Evolutionary conservation across 2,329 filamentous ascomycete genomes (phyloP).

Genomic region (Cercospora sp.): DNA sequence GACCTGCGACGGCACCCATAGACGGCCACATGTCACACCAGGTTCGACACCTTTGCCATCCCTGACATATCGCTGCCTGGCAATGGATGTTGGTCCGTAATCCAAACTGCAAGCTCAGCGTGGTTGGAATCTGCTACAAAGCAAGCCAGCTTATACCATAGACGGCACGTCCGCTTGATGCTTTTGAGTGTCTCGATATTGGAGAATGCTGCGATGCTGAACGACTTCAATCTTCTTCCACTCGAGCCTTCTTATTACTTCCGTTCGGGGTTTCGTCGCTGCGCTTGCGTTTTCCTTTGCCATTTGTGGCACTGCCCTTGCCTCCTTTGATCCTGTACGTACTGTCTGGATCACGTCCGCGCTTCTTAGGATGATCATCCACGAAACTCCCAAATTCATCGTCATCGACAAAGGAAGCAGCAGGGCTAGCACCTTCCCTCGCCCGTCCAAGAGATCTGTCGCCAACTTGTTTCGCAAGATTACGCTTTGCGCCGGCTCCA

Average conservation of each 20-base stretch:
- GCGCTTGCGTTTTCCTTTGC: conserved; percentile 45
- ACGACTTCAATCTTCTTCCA: conserved; percentile 18
- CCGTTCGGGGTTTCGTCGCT: conserved; percentile 25
- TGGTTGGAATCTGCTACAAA: neutral
- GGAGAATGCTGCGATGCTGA: neutral
- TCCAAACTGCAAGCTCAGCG: neutral
- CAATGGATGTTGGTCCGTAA: neutral
- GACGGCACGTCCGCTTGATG: neutral
- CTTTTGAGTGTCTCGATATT: neutral
- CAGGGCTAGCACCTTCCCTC: conserved; percentile 39
- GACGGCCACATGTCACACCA: neutral
- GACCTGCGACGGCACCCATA: neutral
- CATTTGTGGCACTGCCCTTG: conserved; percentile 44
- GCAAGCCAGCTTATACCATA: neutral
- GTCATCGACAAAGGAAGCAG: conserved; percentile 37
- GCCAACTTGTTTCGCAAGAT: conserved; percentile 41
- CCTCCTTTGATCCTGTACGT: conserved; percentile 53
- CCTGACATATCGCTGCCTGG: neutral
- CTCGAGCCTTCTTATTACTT: conserved; percentile 30
- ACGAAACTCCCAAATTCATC: conserved; percentile 43
- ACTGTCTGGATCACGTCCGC: conserved; percentile 43
- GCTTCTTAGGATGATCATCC: conserved; percentile 36
- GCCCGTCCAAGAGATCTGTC: conserved; percentile 40
- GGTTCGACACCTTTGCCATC: neutral
- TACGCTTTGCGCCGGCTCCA: conserved; percentile 37